These are phyloP conservation scores for Myriosclerotinia duriaeana DNA, from an alignment of 2,329 filamentous ascomycete species.

Conservation along the genomic window DNA sequence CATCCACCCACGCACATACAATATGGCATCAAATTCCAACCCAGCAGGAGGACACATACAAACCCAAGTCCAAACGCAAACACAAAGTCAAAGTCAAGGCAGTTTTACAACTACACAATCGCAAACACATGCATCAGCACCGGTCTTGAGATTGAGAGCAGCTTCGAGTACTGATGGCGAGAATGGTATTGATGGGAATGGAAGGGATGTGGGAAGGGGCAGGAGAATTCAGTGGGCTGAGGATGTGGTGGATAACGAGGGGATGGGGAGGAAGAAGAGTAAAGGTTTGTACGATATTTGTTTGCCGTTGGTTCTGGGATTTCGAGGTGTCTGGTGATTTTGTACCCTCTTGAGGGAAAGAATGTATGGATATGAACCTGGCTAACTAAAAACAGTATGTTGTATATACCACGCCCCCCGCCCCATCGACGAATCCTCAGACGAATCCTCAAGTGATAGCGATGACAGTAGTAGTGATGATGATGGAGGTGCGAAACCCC, in stretches of 20 bases:
- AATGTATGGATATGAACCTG: neutral
- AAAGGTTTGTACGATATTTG: slow-evolving; percentile 62
- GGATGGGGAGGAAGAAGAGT: slow-evolving; percentile 86
- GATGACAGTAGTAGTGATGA: slow-evolving; percentile 50
- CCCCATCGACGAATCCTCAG: slow-evolving; percentile 77
- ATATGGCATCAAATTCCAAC: neutral
- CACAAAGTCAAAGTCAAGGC: too few species aligned
- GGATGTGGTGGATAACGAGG: slow-evolving; percentile 92
- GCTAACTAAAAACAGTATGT: slow-evolving; percentile 64
- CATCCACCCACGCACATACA: neutral
- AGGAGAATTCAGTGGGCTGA: slow-evolving; percentile 87
- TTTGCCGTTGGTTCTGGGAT: neutral
- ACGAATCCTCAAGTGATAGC: slow-evolving; percentile 58
- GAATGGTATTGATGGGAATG: slow-evolving; percentile 9
- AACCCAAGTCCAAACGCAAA: neutral
- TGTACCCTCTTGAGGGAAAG: too few species aligned
- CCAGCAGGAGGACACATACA: neutral
- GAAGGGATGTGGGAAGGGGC: slow-evolving; percentile 23
- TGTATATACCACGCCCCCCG: slow-evolving; percentile 95
- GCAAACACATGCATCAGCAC: slow-evolving; percentile 18
- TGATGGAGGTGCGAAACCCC: slow-evolving; percentile 47
- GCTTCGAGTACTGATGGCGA: slow-evolving; percentile 27
- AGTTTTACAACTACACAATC: neutral
- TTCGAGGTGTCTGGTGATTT: too few species aligned
- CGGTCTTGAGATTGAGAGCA: slow-evolving; percentile 38